phyloP scores from a whole-genome alignment of 352 stramenopile species.

The Globisporangium middletonii region DNA sequence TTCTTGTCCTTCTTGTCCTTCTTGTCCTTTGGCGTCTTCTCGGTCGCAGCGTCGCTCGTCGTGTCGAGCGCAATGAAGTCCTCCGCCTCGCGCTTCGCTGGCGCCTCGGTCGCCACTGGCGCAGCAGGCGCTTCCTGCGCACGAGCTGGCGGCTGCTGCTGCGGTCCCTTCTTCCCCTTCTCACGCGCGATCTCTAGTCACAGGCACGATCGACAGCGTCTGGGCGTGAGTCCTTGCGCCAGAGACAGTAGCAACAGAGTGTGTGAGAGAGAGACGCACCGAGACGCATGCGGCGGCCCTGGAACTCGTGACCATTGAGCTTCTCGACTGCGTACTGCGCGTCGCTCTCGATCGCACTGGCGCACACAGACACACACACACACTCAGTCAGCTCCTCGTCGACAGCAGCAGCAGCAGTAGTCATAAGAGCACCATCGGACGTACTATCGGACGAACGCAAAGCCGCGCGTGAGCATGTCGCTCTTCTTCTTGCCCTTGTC shows the following conservation, averaged over 20 bases:
- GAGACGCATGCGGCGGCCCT: conserved; percentile 75
- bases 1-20: conserved; percentile 16
- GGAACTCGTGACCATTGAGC: conserved; percentile 68
- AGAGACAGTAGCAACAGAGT: background rate
- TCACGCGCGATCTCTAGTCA: conserved; percentile 64
- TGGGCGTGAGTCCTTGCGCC: too few species aligned
- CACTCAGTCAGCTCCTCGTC: background rate
- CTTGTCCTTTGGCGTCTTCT: conserved; percentile 9
- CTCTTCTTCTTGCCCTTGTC: conserved; percentile 82
- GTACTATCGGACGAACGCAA: conserved; percentile 86
- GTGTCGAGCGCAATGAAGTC: conserved; percentile 14
- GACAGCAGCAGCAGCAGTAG: background rate
- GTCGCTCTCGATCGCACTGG: conserved; percentile 67
- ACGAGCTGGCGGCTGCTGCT: conserved; percentile 4
- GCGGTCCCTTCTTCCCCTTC: conserved; percentile 39
- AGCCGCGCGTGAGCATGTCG: conserved; percentile 76
- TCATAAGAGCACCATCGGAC: conserved; percentile 13
- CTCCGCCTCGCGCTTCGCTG: conserved; percentile 4
- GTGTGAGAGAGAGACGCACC: conserved; percentile 27
- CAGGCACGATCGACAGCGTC: background rate
- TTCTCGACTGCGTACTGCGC: conserved; percentile 65
- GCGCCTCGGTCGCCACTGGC: conserved; percentile 4
- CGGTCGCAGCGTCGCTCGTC: background rate
- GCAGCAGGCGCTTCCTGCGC: background rate
- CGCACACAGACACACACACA: background rate